Percentiles rank a stretch among this genome's conserved stretches.
These are phyloP conservation scores for Paracorniculantispora psalliotae DNA, from an alignment of 2,329 filamentous ascomycete species.

Conservation along the genomic window DNA sequence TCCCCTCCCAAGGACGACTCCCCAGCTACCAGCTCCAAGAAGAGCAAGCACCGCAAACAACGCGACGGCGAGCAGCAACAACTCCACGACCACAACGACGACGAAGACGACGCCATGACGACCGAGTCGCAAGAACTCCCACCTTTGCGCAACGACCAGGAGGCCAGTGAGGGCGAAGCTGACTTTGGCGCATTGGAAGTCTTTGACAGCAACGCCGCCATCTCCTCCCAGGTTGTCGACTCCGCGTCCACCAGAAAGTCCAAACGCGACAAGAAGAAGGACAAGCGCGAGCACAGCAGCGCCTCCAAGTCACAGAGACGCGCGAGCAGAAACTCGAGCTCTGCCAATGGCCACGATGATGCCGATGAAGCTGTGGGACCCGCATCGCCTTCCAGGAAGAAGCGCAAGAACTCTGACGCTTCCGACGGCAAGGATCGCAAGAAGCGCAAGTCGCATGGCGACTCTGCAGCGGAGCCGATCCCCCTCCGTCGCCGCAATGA, in stretches of 20 bases:
- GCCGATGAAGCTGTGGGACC: neutral
- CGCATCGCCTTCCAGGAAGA: constrained; percentile 23
- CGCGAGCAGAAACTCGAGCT: constrained; percentile 12
- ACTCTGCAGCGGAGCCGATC: constrained; percentile 16
- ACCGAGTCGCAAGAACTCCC: constrained; percentile 15
- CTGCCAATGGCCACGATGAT: neutral
- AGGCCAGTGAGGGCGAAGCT: constrained; percentile 21
- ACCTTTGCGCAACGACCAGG: constrained; percentile 16
- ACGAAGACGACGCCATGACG: constrained; percentile 15
- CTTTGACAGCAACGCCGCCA: constrained; percentile 34
- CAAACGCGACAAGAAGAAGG: constrained; percentile 27
- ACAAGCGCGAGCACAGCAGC: constrained; percentile 19
- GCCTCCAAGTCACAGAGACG: constrained; percentile 16
- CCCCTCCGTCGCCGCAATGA: constrained; percentile 15
- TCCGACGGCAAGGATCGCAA: constrained; percentile 28
- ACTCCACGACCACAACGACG: constrained; percentile 11
- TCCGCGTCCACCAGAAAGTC: constrained; percentile 21
- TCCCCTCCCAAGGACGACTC: constrained; percentile 20
- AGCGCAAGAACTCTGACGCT: constrained; percentile 28
- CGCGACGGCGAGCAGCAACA: constrained; percentile 1
- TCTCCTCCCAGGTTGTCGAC: constrained; percentile 24
- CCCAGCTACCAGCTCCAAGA: constrained; percentile 13
- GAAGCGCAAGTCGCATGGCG: constrained; percentile 26
- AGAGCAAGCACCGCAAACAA: constrained; percentile 16
- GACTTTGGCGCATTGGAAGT: constrained; percentile 34